These are phyloP conservation scores for Aureobasidium leucospermi DNA, from an alignment of 2,329 filamentous ascomycete genomes.

Conservation along the genomic window DNA sequence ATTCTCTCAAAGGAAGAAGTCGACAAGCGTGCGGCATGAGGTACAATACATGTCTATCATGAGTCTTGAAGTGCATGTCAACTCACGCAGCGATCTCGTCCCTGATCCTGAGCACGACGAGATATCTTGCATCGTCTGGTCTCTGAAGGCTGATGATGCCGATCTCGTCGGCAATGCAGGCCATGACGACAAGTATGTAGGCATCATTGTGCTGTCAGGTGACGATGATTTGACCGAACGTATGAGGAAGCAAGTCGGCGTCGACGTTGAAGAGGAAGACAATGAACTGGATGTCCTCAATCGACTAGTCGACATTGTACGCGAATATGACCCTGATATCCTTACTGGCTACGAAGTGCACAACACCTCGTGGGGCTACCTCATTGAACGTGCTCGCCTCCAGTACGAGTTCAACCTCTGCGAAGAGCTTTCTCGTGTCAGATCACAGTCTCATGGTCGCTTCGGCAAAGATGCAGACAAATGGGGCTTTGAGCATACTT, in stretches of 20 bases:
- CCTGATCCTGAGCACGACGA: constrained; percentile 90
- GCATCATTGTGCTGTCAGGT: constrained; percentile 59
- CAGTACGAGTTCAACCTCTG: constrained; percentile 89
- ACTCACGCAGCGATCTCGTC: constrained; percentile 70
- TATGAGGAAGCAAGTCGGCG: constrained; percentile 51
- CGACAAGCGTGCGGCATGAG: constrained; percentile 72
- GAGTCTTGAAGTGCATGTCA: constrained; percentile 88
- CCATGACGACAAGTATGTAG: constrained; percentile 49
- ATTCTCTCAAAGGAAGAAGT: constrained; percentile 69
- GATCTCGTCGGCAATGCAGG: constrained; percentile 42
- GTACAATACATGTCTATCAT: constrained; percentile 94
- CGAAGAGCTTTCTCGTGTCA: constrained; percentile 86
- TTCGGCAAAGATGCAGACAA: constrained; percentile 80
- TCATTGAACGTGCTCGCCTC: constrained; percentile 79
- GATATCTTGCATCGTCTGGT: constrained; percentile 85
- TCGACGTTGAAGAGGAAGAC: constrained; percentile 66
- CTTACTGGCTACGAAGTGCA: constrained; percentile 94
- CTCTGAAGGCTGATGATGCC: constrained; percentile 67
- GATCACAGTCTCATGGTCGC: constrained; percentile 69
- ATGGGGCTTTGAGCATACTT: constrained; percentile 93
- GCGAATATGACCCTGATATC: constrained; percentile 79
- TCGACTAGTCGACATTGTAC: constrained; percentile 79
- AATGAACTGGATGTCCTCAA: constrained; percentile 81
- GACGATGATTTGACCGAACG: constrained; percentile 49
- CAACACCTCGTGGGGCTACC: constrained; percentile 86